These are phyloP conservation scores for Pezicula rhizophila DNA, from an alignment of 2,329 filamentous ascomycete genomes.

Conservation along the genomic window DNA sequence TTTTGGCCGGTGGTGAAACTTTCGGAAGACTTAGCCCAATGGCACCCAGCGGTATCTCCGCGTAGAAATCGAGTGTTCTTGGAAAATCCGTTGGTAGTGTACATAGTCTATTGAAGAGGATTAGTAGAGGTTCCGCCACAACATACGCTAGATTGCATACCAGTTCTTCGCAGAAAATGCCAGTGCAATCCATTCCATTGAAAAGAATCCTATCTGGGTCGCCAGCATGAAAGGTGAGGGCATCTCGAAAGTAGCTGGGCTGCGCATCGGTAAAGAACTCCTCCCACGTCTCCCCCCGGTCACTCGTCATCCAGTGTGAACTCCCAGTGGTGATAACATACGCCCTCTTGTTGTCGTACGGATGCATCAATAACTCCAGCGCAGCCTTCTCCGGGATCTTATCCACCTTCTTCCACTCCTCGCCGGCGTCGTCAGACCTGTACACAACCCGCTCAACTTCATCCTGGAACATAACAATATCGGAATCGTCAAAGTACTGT, in stretches of 20 bases:
- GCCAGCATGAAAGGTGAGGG: constrained; percentile 73
- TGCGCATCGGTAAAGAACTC: constrained; percentile 59
- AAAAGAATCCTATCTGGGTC: constrained; percentile 84
- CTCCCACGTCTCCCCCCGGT: constrained; percentile 77
- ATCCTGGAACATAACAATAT: constrained; percentile 74
- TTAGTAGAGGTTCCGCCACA: constrained; percentile 33
- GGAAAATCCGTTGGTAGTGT: constrained; percentile 83
- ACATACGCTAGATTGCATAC: constrained; percentile 24
- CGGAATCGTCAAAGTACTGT: constrained; percentile 87
- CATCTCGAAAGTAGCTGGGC: constrained; percentile 47
- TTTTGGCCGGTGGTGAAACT: constrained; percentile 65
- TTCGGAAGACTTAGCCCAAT: constrained; percentile 76
- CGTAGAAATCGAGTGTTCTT: constrained; percentile 58
- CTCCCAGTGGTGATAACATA: constrained; percentile 67
- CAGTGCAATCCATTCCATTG: constrained; percentile 64
- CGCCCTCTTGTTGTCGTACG: constrained; percentile 71
- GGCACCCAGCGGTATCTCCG: constrained; percentile 66
- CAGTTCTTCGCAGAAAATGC: constrained; percentile 57
- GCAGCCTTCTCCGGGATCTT: constrained; percentile 59
- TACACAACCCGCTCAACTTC: constrained; percentile 57
- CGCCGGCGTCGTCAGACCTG: constrained; percentile 76
- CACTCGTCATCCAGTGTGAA: constrained; percentile 75
- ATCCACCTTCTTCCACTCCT: constrained; percentile 63
- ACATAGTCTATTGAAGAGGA: constrained; percentile 39
- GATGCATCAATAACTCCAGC: constrained; percentile 65